Percentiles rank a stretch among this genome's conserved stretches.
phyloP scores from a whole-genome alignment of 306 rosid genomes.

The Aeschynomene evenia region DNA sequence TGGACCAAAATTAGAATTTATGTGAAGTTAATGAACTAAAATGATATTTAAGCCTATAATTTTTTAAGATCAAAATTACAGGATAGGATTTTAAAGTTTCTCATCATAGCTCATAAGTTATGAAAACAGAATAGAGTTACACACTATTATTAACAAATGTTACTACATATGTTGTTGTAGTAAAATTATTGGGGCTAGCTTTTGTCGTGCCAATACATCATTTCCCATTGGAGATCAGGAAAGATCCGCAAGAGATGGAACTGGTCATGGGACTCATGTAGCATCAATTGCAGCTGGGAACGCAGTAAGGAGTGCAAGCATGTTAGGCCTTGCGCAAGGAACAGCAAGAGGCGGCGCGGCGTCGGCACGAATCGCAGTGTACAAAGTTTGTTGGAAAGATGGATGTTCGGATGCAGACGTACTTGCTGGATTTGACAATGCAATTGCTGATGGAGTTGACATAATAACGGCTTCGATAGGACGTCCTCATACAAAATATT shows the following conservation, averaged over 20 bases:
- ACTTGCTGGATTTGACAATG: conserved; percentile 59
- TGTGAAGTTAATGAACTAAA: too few species aligned
- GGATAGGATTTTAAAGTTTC: too few species aligned
- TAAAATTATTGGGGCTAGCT: conserved; percentile 52
- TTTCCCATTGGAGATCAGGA: not conserved
- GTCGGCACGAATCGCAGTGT: conserved; percentile 53
- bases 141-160: not conserved
- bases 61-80: too few species aligned
- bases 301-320: conserved; percentile 30
- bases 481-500: too few species aligned
- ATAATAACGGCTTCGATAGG: conserved; percentile 44
- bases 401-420: conserved; percentile 41
- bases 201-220: too few species aligned
- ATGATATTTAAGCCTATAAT: too few species aligned
- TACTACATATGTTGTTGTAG: conserved; percentile 30
- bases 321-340: conserved; percentile 40
- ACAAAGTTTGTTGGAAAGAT: conserved; percentile 50
- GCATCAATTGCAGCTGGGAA: conserved; percentile 54
- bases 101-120: too few species aligned
- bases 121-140: not conserved
- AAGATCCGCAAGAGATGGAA: conserved; percentile 39
- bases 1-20: too few species aligned
- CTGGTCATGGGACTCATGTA: conserved; percentile 56
- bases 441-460: conserved; percentile 61
- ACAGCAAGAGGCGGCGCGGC: conserved; percentile 55